Base-by-base conservation (phyloP, 108 stramenopile species). In the Skeletonema marinoi region DNA sequence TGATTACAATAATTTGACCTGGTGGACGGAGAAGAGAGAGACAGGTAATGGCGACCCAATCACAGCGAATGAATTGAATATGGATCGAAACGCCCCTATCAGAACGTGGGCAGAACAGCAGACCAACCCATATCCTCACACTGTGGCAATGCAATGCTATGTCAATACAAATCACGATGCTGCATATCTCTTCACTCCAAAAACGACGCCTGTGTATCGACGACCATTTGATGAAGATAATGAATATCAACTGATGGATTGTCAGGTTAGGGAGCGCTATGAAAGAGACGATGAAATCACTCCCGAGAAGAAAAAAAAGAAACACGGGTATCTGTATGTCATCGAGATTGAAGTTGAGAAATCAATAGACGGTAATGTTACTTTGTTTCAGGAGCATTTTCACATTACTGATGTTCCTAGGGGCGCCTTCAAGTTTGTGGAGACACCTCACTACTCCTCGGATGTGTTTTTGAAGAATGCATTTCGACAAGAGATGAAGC, bases 401-500 rank as follows among this genome's bases (percentile, higher is more conserved):
- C 21, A 68, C 13, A 67, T 83, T 38, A 77, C 71, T 14, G 68
- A 88, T 66, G 88, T 95, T 12, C 91, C 93, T 2, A 87, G 91
- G 69, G 33, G 54, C 3, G 88, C 89, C 2, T 84, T 92, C 30
- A 84, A 78, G 5, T 92, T 93, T 59, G 66, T 84, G 6, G 88
- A 93, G 70, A 51, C n/a, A 29, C 86, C 86, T 0, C 25, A 25
- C 25, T 93, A 92, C 58, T 67, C 72, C 3, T 77, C 85, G 17
- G 92, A 92, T 74, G 79, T 91, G 10, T 83, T 77, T 59, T 73
- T 85, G 76, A 85, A 85, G 71, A n/a, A 75, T 14, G 78, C 89
- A 10, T 92, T 92, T 74, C 86, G 91, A 19, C 87, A 89, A 60
- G 86, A 86, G 60, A 90, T 92, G 73, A 85, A 75, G 19, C 35